Percentiles rank a stretch among this genome's conserved stretches.
These are phyloP conservation scores for Scenedesmus sp. DNA, from an alignment of 163 green algal species.

Conservation along the genomic window DNA sequence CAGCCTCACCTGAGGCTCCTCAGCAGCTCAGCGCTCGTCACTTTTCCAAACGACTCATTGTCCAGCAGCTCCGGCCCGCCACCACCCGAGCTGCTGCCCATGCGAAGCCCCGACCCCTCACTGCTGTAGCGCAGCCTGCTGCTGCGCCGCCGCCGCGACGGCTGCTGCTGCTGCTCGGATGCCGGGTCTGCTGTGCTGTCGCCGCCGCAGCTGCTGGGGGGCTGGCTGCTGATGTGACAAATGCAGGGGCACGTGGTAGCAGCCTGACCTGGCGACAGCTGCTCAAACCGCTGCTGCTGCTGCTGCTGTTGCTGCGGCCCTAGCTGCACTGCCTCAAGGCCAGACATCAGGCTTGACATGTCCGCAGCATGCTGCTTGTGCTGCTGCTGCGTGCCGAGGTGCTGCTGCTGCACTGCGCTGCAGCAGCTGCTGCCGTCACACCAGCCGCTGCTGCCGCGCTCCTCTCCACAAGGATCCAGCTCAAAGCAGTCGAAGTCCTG, in stretches of 20 bases:
- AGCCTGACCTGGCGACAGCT: neutral
- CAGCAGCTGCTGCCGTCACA: constrained; percentile 9
- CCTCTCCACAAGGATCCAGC: constrained; percentile 13
- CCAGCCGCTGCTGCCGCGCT: neutral
- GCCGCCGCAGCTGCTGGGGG: neutral
- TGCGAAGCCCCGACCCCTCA: neutral
- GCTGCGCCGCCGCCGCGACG: neutral
- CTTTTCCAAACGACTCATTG: constrained; percentile 34
- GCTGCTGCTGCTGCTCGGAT: neutral
- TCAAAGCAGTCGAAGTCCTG: neutral
- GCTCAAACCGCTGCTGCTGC: constrained; percentile 20
- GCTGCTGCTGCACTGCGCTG: constrained; percentile 7
- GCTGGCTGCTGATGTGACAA: neutral
- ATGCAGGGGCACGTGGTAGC: neutral
- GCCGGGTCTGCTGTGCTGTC: neutral
- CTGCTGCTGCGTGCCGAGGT: neutral
- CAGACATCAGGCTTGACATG: neutral
- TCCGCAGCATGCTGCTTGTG: neutral
- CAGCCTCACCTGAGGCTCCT: constrained; percentile 13
- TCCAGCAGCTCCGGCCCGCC: constrained; percentile 2
- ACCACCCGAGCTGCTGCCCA: neutral
- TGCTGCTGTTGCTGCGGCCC: constrained; percentile 18
- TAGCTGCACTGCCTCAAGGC: neutral
- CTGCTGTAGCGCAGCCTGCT: neutral
- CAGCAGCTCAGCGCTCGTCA: constrained; percentile 21